A percentile compares a stretch with the other conserved stretches of the same genome.
phyloP scores from a whole-genome alignment of 331 rosid species.

The Pyracantha coccinea region DNA sequence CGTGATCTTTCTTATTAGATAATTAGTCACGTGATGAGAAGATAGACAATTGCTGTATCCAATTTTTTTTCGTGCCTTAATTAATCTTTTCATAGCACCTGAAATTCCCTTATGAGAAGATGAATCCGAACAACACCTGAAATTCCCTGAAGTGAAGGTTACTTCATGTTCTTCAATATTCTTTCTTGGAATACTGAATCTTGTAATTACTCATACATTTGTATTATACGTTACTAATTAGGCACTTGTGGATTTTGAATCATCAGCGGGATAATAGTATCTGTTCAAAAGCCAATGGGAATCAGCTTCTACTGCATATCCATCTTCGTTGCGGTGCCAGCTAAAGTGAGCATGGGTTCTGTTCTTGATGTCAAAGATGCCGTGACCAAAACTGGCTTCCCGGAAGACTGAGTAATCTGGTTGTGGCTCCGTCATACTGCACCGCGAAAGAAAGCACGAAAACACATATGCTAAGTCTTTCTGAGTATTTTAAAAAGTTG shows the following conservation, averaged over 20 bases:
- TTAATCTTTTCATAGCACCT: too few relatives aligned
- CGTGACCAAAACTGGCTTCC: conserved; percentile 95
- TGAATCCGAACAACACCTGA: too few relatives aligned
- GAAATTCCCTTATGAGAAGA: too few relatives aligned
- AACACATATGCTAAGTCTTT: neutral
- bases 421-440: conserved; percentile 88
- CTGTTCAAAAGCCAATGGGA: conserved; percentile 51
- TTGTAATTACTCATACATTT: neutral
- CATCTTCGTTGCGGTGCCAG: conserved; percentile 65
- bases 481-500: too few relatives aligned
- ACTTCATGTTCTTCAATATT: too few relatives aligned
- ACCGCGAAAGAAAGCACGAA: neutral
- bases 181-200: neutral
- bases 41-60: too few relatives aligned
- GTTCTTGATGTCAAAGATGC: conserved; percentile 66
- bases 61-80: too few relatives aligned
- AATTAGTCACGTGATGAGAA: too few relatives aligned
- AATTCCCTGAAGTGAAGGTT: too few relatives aligned
- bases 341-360: conserved; percentile 67
- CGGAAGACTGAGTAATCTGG: conserved; percentile 76
- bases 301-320: conserved; percentile 60
- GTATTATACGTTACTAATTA: neutral
- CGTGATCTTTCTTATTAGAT: too few relatives aligned
- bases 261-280: conserved; percentile 47
- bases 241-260: conserved; percentile 25